These are phyloP conservation scores for Apocynum venetum DNA, from an alignment of 257 asterid species.

Conservation along the genomic window DNA sequence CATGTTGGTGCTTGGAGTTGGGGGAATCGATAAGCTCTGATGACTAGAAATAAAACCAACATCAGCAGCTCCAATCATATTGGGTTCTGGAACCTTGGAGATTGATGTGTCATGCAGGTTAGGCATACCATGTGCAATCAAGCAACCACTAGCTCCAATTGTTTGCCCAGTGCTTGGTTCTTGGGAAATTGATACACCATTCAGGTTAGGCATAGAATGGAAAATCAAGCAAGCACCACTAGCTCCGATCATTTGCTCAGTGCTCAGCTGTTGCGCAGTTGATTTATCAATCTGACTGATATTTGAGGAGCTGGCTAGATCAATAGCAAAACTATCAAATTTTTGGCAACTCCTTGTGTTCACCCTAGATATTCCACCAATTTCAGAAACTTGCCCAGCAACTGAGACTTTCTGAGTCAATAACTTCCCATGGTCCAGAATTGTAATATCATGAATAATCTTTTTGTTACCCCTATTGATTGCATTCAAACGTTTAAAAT, in stretches of 20 bases:
- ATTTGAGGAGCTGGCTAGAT: background rate
- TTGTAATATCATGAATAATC: constrained; percentile 10
- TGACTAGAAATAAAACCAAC: background rate
- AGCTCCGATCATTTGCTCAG: background rate
- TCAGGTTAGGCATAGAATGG: background rate
- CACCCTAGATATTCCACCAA: background rate
- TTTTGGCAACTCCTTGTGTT: background rate
- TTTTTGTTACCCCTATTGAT: constrained; percentile 3
- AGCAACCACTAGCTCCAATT: constrained; percentile 3
- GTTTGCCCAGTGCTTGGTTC: background rate
- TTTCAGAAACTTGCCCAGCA: constrained; percentile 1
- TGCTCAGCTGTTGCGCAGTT: background rate
- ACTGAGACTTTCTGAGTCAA: background rate
- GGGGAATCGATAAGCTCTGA: constrained; percentile 1
- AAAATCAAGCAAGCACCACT: background rate
- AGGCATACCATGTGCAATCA: background rate
- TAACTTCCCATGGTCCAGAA: constrained; percentile 12
- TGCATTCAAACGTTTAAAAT: background rate
- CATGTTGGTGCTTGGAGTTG: background rate
- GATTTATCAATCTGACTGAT: background rate
- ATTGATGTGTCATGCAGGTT: background rate
- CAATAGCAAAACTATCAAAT: background rate
- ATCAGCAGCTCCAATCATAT: background rate
- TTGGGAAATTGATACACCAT: background rate
- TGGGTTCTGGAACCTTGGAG: background rate